Base-by-base conservation (phyloP, 306 rosid species). In the Vigna reflexopilosa region DNA sequence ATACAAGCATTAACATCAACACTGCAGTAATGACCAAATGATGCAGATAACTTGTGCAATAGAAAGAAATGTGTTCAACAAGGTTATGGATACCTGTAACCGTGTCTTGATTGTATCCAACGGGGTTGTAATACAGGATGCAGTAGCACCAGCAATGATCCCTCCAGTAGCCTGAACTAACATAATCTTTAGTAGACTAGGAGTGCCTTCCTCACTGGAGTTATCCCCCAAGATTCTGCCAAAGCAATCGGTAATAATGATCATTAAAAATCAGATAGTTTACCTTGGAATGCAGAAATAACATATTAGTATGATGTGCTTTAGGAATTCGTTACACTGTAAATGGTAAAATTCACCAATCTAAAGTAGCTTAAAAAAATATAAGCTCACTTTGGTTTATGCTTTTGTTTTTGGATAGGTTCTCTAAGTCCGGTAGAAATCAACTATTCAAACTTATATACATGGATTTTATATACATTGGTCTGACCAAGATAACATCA, bases 51-150 rank as follows among this genome's bases (percentile, higher is more conserved):
- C 32, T 24, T 26, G 61, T n/a, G 73, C 28, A 40, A 9, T 24
- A 76, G 55, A 66, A 57, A 73, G 65, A 77, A 73, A 83, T 11
- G 16, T 56, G 51, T 38, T n/a, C 36, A 62, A 77, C 72, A 50
- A 54, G 58, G 16, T 58, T 68, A 73, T 67, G 77, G 73, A 80
- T 76, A 91, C 98, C 98, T 94, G 98, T 81, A 94, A 81, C 70
- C 98, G 92, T 77, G 97, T 94, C 86, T 94, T 94, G 72, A 94
- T 92, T 57, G 98, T 94, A 83, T 94, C 97, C 86, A 94, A 74
- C 28, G 98, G 98, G 70, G 96, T 88, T 61, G 98, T 90, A 50
- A 92, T 78, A 87, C 87, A 92, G 77, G 98, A 90, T 49, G 97
- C 93, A 80, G 97, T 83, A 75, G 94, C 98, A 34, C 92, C 98